Evolutionary conservation across 768 basidiomycete species (phyloP).

Genomic region (Pisolithus tinctorius): DNA sequence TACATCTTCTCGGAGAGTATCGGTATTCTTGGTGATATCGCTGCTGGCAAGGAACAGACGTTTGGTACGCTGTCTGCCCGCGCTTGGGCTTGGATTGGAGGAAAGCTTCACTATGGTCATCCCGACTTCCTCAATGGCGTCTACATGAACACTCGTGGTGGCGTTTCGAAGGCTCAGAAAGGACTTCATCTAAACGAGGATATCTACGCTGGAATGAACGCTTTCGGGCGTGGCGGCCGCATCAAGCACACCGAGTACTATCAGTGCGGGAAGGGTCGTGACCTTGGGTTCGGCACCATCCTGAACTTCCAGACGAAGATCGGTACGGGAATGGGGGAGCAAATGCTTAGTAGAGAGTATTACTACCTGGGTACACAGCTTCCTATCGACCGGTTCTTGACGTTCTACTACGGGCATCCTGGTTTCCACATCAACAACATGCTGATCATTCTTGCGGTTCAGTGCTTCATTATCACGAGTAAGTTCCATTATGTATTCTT

Average conservation of each 20-base stretch:
- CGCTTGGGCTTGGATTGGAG: constrained; percentile 94
- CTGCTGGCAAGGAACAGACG: constrained; percentile 98
- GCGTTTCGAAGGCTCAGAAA: constrained; percentile 98
- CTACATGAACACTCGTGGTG: constrained; percentile 98
- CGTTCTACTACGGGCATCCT: constrained; percentile 99
- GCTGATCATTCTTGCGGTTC: constrained; percentile 94
- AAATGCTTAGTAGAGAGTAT: constrained; percentile 98
- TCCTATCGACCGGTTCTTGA: constrained; percentile 96
- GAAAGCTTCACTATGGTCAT: constrained; percentile 98
- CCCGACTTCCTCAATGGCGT: constrained; percentile 98
- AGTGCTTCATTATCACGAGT: constrained; percentile 91
- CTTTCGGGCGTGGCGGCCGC: constrained; percentile 90
- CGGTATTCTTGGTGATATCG: constrained; percentile 96
- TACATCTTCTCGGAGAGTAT: constrained; percentile 99
- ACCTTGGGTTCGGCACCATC: constrained; percentile 98
- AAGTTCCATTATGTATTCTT: constrained; percentile 26
- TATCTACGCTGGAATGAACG: constrained; percentile 99
- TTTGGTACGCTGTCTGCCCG: constrained; percentile 98
- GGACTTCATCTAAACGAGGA: constrained; percentile 99
- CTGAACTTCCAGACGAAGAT: constrained; percentile 99
- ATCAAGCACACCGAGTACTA: constrained; percentile 99
- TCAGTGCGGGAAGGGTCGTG: constrained; percentile 97
- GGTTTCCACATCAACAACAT: constrained; percentile 99
- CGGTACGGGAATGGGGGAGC: constrained; percentile 99
- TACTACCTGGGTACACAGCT: constrained; percentile 98